Conservation (phyloP, 495 filamentous ascomycete genomes). For the Penicillium nucicola region DNA sequence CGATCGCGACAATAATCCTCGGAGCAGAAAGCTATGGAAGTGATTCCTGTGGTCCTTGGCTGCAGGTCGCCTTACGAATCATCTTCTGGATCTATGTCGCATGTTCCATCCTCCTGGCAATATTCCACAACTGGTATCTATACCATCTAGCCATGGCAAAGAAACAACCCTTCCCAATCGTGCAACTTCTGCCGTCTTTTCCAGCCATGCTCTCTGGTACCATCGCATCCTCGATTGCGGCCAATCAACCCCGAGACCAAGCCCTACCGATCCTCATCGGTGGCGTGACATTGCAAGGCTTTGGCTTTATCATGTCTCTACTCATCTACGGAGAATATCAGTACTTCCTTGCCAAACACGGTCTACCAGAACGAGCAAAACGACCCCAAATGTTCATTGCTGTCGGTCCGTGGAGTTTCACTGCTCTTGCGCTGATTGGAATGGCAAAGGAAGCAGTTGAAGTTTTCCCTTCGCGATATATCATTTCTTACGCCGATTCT, state of each 20-base stretch:
- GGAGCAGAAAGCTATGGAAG: constrained; percentile 13
- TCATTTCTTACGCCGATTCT: not conserved
- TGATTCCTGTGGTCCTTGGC: constrained; percentile 12
- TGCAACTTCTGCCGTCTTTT: constrained; percentile 16
- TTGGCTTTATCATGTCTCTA: constrained; percentile 26
- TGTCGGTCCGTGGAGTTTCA: constrained; percentile 59
- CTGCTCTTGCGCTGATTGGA: constrained; percentile 54
- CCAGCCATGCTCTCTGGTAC: constrained; percentile 30
- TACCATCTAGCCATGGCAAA: constrained; percentile 5
- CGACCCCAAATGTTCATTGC: constrained; percentile 62
- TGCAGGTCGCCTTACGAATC: constrained; percentile 10
- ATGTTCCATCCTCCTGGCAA: constrained; percentile 8
- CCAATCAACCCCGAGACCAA: constrained; percentile 12
- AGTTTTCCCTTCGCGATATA: constrained; percentile 19
- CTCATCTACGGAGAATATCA: constrained; percentile 39
- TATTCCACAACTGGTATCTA: constrained; percentile 12
- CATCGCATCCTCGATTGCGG: constrained; percentile 19
- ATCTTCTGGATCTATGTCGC: constrained; percentile 36
- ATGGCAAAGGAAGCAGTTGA: constrained; percentile 40
- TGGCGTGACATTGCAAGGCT: constrained; percentile 25
- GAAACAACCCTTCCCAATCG: constrained; percentile 8
- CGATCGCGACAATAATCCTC: constrained; percentile 21
- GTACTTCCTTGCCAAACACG: constrained; percentile 44
- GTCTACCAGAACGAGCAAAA: constrained; percentile 36
- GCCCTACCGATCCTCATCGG: constrained; percentile 26